phyloP scores from a whole-genome alignment of 2,329 filamentous ascomycete genomes.

The Neophaeococcomyces aloes region DNA sequence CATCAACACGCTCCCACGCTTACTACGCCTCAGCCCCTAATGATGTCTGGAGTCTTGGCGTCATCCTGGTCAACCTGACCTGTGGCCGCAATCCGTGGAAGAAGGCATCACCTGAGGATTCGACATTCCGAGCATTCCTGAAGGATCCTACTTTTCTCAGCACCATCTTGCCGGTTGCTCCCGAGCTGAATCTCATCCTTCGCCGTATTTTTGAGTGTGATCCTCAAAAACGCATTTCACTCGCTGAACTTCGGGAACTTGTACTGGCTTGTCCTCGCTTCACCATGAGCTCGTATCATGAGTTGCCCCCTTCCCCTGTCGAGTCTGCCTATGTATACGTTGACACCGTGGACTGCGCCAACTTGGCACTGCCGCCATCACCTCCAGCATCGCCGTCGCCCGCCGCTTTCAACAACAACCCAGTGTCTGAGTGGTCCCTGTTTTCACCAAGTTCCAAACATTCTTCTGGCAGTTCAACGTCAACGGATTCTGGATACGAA shows the following conservation, averaged over 20 bases:
- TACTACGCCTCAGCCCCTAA: slow-evolving; percentile 89
- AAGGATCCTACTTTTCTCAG: slow-evolving; percentile 79
- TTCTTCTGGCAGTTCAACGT: slow-evolving; percentile 20
- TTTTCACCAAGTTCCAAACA: slow-evolving; percentile 21
- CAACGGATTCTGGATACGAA: slow-evolving; percentile 22
- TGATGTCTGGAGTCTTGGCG: slow-evolving; percentile 96
- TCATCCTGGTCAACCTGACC: slow-evolving; percentile 93
- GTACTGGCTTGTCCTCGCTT: slow-evolving; percentile 69
- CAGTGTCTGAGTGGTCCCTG: slow-evolving; percentile 19
- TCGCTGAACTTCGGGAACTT: slow-evolving; percentile 65
- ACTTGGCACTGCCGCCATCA: slow-evolving; percentile 28
- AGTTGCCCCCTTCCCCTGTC: slow-evolving; percentile 31
- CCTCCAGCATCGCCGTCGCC: slow-evolving; percentile 24
- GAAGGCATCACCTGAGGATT: slow-evolving; percentile 83
- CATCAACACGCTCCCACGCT: slow-evolving; percentile 55
- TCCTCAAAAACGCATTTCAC: slow-evolving; percentile 69
- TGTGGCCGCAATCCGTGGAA: slow-evolving; percentile 99
- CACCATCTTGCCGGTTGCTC: slow-evolving; percentile 81
- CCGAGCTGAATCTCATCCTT: slow-evolving; percentile 80
- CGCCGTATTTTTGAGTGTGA: slow-evolving; percentile 78
- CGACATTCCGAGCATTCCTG: slow-evolving; percentile 84
- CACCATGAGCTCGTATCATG: slow-evolving; percentile 39
- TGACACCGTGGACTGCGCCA: slow-evolving; percentile 28
- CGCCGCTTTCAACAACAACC: slow-evolving; percentile 14
- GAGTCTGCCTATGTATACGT: slow-evolving; percentile 25